Conservation (phyloP, 768 basidiomycete species). For the Phaeotremella skinneri region DNA sequence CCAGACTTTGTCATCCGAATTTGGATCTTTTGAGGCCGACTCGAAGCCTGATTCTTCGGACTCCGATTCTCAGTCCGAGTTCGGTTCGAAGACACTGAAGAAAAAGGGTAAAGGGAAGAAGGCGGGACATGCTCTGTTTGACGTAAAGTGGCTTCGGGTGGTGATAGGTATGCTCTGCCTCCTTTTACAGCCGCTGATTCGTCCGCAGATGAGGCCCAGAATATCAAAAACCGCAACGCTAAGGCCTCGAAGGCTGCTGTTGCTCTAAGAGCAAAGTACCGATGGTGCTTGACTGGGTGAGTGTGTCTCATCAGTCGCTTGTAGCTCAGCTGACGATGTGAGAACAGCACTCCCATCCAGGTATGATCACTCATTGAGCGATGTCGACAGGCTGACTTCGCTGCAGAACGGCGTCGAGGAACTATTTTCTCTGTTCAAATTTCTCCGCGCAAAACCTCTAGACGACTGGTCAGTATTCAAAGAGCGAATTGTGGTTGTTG, state of each 20-base stretch:
- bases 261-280: constrained; percentile 69
- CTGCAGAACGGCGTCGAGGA: constrained; percentile 84
- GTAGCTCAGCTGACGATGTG: neutral
- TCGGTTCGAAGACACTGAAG: constrained; percentile 54
- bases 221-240: constrained; percentile 80
- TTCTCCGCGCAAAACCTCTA: constrained; percentile 73
- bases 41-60: constrained; percentile 55
- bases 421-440: constrained; percentile 82
- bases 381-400: neutral
- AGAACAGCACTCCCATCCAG: constrained; percentile 49
- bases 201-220: constrained; percentile 79
- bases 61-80: constrained; percentile 55
- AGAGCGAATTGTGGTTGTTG: constrained; percentile 70
- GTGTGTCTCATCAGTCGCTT: constrained; percentile 10
- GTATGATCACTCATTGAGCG: constrained; percentile 19
- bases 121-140: constrained; percentile 61
- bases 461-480: constrained; percentile 79
- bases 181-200: neutral
- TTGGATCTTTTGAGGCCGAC: constrained; percentile 58
- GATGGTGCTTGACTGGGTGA: constrained; percentile 78
- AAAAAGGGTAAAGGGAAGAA: constrained; percentile 53
- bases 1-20: constrained; percentile 75
- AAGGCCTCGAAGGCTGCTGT: constrained; percentile 76
- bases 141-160: constrained; percentile 76
- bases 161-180: constrained; percentile 65